A percentile compares a stretch with the other conserved stretches of the same genome.
Conservation (phyloP, 2,329 filamentous ascomycete species). For the Penicillium sp. region DNA sequence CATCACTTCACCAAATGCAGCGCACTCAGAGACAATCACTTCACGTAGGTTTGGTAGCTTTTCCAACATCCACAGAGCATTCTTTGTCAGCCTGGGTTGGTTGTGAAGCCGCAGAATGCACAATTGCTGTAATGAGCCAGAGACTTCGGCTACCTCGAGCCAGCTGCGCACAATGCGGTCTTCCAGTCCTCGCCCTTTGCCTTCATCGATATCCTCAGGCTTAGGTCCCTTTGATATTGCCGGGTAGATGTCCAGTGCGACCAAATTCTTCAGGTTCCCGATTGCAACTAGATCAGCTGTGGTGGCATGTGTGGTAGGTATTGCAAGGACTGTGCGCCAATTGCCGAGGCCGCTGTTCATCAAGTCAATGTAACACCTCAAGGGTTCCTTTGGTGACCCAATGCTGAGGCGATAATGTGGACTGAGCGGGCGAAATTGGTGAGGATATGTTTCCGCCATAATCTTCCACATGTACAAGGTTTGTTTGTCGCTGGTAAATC, state of each 20-base stretch:
- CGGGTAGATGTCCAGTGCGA: constrained; percentile 36
- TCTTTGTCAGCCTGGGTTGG: constrained; percentile 32
- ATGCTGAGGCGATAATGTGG: constrained; percentile 34
- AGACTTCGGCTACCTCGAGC: constrained; percentile 36
- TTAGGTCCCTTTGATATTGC: not conserved
- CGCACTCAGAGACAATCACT: constrained; percentile 36
- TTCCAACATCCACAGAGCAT: constrained; percentile 35
- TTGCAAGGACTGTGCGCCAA: constrained; percentile 38
- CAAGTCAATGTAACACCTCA: constrained; percentile 37
- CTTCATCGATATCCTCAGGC: not conserved
- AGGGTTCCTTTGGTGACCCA: constrained; percentile 26
- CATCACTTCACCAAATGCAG: constrained; percentile 18
- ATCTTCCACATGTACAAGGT: constrained; percentile 47
- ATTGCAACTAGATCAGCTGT: constrained; percentile 40
- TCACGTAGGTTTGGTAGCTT: constrained; percentile 37
- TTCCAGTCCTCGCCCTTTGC: constrained; percentile 22
- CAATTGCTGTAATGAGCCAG: constrained; percentile 38
- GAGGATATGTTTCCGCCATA: constrained; percentile 38
- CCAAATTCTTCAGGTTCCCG: constrained; percentile 39
- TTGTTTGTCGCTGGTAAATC: constrained; percentile 29
- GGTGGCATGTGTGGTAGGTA: constrained; percentile 32
- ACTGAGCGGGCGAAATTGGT: constrained; percentile 30
- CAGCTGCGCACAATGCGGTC: constrained; percentile 44
- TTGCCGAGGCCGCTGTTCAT: constrained; percentile 29
- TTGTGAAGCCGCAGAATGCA: constrained; percentile 36